These are phyloP conservation scores for Lachancea sp. DNA, from an alignment of 805 yeast genomes.

Conservation along the genomic window DNA sequence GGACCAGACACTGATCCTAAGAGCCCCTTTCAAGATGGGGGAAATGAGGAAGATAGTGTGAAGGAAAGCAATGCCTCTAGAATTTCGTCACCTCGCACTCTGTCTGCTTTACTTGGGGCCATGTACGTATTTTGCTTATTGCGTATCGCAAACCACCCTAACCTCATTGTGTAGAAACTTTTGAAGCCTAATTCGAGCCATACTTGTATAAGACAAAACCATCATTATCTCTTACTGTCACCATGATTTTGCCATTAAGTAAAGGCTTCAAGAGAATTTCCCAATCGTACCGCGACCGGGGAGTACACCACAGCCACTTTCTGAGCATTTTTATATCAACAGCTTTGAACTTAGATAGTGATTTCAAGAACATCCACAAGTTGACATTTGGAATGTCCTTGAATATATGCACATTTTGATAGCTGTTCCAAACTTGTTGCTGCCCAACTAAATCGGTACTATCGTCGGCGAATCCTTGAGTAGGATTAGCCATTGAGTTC, in stretches of 20 bases:
- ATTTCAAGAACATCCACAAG: slow-evolving; percentile 31
- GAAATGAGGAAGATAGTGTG: not conserved
- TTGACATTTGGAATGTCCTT: slow-evolving; percentile 36
- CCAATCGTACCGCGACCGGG: slow-evolving; percentile 37
- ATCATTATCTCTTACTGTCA: slow-evolving; percentile 35
- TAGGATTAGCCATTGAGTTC: slow-evolving; percentile 12
- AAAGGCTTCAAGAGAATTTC: slow-evolving; percentile 32
- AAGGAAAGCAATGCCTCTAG: not conserved
- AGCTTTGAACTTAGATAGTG: slow-evolving; percentile 29
- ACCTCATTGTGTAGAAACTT: too few relatives aligned
- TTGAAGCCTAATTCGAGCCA: slow-evolving; percentile 12
- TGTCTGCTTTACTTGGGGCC: too few relatives aligned
- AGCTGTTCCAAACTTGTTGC: slow-evolving; percentile 23
- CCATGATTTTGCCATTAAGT: slow-evolving; percentile 30
- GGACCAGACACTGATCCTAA: not conserved
- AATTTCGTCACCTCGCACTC: too few relatives aligned
- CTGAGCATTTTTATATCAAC: slow-evolving; percentile 35
- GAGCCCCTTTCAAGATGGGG: not conserved
- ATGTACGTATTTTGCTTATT: too few relatives aligned
- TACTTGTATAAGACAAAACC: slow-evolving; percentile 40
- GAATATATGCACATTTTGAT: slow-evolving; percentile 21
- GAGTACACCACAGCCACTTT: slow-evolving; percentile 35
- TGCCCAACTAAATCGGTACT: not conserved
- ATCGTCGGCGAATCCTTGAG: slow-evolving; percentile 1
- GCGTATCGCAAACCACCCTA: too few relatives aligned